These are phyloP conservation scores for Daldinia loculata DNA, from an alignment of 495 filamentous ascomycete species.

Conservation along the genomic window DNA sequence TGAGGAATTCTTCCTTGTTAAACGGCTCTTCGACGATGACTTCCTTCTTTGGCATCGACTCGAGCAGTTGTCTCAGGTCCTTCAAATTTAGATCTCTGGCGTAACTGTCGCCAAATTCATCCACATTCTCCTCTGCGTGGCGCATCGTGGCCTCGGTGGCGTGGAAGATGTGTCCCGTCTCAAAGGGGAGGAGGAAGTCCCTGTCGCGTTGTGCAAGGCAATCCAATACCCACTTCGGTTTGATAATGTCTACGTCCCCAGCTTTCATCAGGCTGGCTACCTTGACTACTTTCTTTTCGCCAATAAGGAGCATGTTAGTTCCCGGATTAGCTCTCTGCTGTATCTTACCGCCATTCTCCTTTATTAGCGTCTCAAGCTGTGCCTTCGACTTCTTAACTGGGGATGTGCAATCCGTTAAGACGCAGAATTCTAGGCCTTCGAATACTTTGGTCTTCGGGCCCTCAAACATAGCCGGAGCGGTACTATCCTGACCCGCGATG, in stretches of 20 bases:
- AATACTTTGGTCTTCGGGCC: slow-evolving; percentile 65
- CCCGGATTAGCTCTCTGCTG: slow-evolving; percentile 74
- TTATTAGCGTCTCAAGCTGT: slow-evolving; percentile 86
- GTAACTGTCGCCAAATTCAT: slow-evolving; percentile 86
- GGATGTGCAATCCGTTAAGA: slow-evolving; percentile 53
- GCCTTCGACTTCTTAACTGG: slow-evolving; percentile 74
- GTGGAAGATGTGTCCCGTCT: slow-evolving; percentile 67
- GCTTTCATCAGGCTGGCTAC: slow-evolving; percentile 81
- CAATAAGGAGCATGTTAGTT: slow-evolving; percentile 72
- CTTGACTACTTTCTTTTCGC: slow-evolving; percentile 85
- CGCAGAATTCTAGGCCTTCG: slow-evolving; percentile 80
- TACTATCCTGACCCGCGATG: slow-evolving; percentile 73
- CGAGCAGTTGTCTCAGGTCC: slow-evolving; percentile 69
- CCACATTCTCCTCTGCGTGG: slow-evolving; percentile 62
- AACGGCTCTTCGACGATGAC: slow-evolving; percentile 37
- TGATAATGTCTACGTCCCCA: slow-evolving; percentile 73
- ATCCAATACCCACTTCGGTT: slow-evolving; percentile 85
- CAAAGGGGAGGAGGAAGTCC: slow-evolving; percentile 71
- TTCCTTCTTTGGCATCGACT: slow-evolving; percentile 53
- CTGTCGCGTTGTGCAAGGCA: slow-evolving; percentile 71
- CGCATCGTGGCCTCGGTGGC: slow-evolving; percentile 47
- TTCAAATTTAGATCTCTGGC: slow-evolving; percentile 71
- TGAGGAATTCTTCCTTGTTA: slow-evolving; percentile 53
- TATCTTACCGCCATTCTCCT: slow-evolving; percentile 84
- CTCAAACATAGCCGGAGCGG: slow-evolving; percentile 59